phyloP scores from a whole-genome alignment of 2,329 filamentous ascomycete genomes.

The Graphilbum fragrans region DNA sequence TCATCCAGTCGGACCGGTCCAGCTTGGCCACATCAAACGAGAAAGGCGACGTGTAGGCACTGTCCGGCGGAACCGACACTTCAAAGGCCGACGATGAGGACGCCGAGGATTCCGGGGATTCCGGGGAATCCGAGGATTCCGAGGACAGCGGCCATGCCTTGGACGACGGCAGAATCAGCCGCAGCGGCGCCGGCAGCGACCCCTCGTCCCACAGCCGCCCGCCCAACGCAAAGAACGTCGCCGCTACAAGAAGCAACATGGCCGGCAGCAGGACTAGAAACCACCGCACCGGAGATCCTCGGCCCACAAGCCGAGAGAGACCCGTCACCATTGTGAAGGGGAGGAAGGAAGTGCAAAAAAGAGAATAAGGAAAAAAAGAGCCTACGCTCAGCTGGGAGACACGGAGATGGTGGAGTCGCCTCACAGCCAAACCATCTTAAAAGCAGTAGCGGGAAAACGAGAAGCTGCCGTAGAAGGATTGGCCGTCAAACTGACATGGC shows the following conservation, averaged over 20 bases:
- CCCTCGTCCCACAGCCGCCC: background rate
- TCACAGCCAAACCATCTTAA: no score
- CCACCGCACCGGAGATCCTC: background rate
- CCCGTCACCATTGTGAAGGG: background rate
- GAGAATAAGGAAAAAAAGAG: background rate
- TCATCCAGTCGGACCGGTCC: slow-evolving; percentile 29
- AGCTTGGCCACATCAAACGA: slow-evolving; percentile 28
- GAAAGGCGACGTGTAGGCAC: slow-evolving; percentile 16
- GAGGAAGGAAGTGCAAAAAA: background rate
- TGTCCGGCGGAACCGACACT: background rate
- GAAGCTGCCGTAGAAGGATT: no score
- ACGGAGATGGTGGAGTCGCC: no score
- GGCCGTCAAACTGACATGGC: no score
- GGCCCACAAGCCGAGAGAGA: background rate
- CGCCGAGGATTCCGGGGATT: no score
- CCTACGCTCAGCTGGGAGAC: background rate
- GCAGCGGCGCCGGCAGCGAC: background rate
- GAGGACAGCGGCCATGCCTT: no score
- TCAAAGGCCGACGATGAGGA: no score
- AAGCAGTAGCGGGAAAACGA: no score
- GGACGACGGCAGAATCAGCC: background rate
- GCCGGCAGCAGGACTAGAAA: background rate
- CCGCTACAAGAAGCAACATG: no score
- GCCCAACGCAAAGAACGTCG: background rate
- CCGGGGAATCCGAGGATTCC: no score